These are phyloP conservation scores for Cryphonectria carpinicola DNA, from an alignment of 2,329 filamentous ascomycete species.

Conservation along the genomic window DNA sequence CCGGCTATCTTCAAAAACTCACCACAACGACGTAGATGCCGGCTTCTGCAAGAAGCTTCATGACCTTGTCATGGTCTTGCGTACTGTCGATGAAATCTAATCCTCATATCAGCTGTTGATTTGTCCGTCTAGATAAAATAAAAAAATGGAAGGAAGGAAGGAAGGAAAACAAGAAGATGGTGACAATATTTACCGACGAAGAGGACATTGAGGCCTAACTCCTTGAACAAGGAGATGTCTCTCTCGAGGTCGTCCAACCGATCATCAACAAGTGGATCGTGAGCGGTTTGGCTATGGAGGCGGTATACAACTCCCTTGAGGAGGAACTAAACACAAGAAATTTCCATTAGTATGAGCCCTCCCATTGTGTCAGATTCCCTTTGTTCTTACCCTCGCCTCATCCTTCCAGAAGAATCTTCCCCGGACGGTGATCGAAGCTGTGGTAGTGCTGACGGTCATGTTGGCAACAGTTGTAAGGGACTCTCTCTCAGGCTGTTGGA, in stretches of 20 bases:
- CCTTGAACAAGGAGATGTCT: slow-evolving; percentile 34
- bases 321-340: slow-evolving; percentile 19
- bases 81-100: slow-evolving; percentile 24
- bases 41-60: slow-evolving; percentile 26
- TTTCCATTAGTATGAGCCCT: neutral
- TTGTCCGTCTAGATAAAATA: too few relatives aligned
- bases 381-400: slow-evolving; percentile 18
- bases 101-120: neutral
- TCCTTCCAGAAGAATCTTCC: slow-evolving; percentile 39
- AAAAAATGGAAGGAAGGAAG: too few relatives aligned
- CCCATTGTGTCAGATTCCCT: too few relatives aligned
- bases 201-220: slow-evolving; percentile 36
- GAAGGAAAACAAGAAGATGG: neutral
- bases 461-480: neutral
- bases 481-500: neutral
- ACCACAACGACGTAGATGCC: slow-evolving; percentile 37
- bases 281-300: slow-evolving; percentile 10
- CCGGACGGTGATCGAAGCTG: slow-evolving; percentile 11
- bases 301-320: slow-evolving; percentile 29
- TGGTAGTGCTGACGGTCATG: neutral
- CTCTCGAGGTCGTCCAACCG: slow-evolving; percentile 31
- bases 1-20: slow-evolving; percentile 11
- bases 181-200: slow-evolving; percentile 32
- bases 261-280: slow-evolving; percentile 31
- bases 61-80: slow-evolving; percentile 21